A percentile compares a stretch with the other conserved stretches of the same genome.
Conservation (phyloP, 805 yeast species). For the Cyberlindnera samutprakarnensis region DNA sequence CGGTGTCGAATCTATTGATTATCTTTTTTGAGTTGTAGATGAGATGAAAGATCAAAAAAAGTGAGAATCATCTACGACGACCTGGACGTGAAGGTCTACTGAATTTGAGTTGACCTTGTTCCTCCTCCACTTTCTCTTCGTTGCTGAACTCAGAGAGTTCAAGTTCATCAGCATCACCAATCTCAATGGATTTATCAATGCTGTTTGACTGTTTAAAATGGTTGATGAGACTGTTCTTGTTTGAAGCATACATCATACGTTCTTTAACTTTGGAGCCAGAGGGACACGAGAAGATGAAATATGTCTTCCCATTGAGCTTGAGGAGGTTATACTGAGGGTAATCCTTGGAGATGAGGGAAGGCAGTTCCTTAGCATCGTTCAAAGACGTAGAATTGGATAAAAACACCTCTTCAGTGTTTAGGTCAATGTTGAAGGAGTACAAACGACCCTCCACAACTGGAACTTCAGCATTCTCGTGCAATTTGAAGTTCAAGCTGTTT, state of each 20-base stretch:
- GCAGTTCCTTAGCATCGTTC: slow-evolving; percentile 23
- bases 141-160: slow-evolving; percentile 42
- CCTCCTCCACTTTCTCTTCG: slow-evolving; percentile 8
- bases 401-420: slow-evolving; percentile 39
- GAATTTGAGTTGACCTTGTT: slow-evolving; percentile 29
- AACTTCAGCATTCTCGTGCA: slow-evolving; percentile 21
- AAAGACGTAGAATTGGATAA: slow-evolving; percentile 23
- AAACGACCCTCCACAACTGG: slow-evolving; percentile 27
- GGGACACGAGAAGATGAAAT: slow-evolving; percentile 84
- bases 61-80: slow-evolving; percentile 28
- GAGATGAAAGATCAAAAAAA: too few species aligned
- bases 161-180: slow-evolving; percentile 66
- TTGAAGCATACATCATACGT: slow-evolving; percentile 88
- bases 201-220: slow-evolving; percentile 32
- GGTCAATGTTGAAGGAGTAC: slow-evolving; percentile 44
- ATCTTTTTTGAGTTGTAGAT: neutral
- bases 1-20: neutral
- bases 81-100: slow-evolving; percentile 69
- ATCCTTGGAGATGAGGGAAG: slow-evolving; percentile 27
- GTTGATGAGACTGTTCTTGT: slow-evolving; percentile 52
- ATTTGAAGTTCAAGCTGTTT: slow-evolving; percentile 21
- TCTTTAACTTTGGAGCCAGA: slow-evolving; percentile 84
- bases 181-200: slow-evolving; percentile 45
- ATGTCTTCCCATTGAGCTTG: slow-evolving; percentile 32
- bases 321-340: slow-evolving; percentile 57